Conservation (phyloP, 768 basidiomycete genomes). For the Auricularia sp. region DNA sequence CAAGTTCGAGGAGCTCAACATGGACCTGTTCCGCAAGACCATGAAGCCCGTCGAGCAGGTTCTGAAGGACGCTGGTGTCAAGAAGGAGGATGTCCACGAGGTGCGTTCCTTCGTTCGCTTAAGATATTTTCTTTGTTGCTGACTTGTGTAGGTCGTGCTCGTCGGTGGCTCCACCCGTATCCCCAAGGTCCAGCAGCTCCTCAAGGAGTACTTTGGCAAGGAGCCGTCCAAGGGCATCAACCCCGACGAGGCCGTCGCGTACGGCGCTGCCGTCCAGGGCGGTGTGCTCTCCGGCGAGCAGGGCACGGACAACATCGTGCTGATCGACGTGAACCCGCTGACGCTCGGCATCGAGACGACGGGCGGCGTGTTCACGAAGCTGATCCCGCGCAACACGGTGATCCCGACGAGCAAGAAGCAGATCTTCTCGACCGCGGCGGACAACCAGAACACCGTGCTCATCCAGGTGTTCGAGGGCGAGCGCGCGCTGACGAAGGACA, state of each 20-base stretch:
- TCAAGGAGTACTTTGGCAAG: constrained; percentile 97
- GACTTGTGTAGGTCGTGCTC: constrained; percentile 53
- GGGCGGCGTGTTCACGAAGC: constrained; percentile 94
- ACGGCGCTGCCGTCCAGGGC: constrained; percentile 97
- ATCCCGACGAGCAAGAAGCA: constrained; percentile 97
- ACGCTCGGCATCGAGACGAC: constrained; percentile 99
- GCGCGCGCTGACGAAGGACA: constrained; percentile 94
- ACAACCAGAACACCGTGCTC: constrained; percentile 52
- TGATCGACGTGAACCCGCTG: constrained; percentile 93
- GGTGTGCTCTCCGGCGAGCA: constrained; percentile 95
- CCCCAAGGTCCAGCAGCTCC: constrained; percentile 96
- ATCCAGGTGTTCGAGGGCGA: constrained; percentile 98
- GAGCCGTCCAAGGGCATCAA: constrained; percentile 98
- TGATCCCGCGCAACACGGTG: constrained; percentile 95
- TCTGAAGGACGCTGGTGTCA: constrained; percentile 92
- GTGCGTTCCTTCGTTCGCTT: constrained; percentile 27
- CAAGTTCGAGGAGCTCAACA: constrained; percentile 98
- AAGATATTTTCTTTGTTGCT: no score
- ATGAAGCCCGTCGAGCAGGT: constrained; percentile 99
- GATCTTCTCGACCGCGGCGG: constrained; percentile 23
- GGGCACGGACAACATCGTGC: constrained; percentile 79
- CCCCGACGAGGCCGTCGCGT: constrained; percentile 98
- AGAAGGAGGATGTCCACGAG: constrained; percentile 95
- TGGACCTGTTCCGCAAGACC: constrained; percentile 98
- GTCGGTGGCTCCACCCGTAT: constrained; percentile 99